A percentile compares a stretch with the other conserved stretches of the same genome.
Evolutionary conservation across 2,329 filamentous ascomycete genomes (phyloP).

Genomic region (Botrytis medusae): DNA sequence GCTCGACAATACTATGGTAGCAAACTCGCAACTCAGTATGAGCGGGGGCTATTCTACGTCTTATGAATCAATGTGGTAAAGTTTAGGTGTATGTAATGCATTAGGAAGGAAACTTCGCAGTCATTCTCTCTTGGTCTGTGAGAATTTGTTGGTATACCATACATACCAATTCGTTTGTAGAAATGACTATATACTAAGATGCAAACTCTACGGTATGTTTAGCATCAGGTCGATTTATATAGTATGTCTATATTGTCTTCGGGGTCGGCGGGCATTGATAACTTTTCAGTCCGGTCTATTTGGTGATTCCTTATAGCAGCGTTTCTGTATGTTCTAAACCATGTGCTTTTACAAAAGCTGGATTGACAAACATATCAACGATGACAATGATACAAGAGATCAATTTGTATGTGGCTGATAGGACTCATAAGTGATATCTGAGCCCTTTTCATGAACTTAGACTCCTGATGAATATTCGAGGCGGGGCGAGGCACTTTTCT

Average conservation of each 20-base stretch:
- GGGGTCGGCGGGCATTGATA: background rate
- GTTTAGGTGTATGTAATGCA: background rate
- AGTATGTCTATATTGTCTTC: background rate
- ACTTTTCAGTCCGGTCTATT: background rate
- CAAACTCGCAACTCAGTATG: background rate
- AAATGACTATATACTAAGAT: background rate
- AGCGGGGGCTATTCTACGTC: background rate
- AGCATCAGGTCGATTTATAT: background rate
- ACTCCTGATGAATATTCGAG: background rate
- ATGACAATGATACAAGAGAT: background rate
- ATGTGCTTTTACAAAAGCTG: background rate
- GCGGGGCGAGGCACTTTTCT: background rate
- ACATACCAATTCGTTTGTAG: background rate
- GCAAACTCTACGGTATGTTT: background rate
- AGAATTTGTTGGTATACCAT: background rate
- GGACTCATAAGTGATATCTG: background rate
- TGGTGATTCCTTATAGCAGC: background rate
- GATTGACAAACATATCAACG: background rate
- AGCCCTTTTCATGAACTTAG: background rate
- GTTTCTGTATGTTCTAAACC: background rate
- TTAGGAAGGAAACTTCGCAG: background rate
- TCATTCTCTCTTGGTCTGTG: background rate
- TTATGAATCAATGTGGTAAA: rapidly evolving
- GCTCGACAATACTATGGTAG: background rate
- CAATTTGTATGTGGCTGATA: background rate